Evolutionary conservation across 176 grass and related monocot species (phyloP).

Genomic region (Oryza nivara): DNA sequence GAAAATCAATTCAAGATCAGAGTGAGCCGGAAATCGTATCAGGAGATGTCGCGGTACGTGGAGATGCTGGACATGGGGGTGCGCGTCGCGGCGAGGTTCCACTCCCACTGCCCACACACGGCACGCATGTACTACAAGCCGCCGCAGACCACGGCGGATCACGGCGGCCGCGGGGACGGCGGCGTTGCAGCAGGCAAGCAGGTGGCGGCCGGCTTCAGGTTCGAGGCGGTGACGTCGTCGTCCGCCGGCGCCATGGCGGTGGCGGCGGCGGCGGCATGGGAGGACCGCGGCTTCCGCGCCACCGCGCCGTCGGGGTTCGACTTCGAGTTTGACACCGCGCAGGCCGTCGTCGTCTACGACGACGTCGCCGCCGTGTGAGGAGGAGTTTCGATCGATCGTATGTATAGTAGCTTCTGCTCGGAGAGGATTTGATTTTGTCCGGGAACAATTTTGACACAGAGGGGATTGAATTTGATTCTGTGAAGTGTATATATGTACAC

Average conservation of each 20-base stretch:
- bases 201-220: not conserved
- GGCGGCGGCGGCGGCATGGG: not conserved
- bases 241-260: not conserved
- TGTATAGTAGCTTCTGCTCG: too few relatives aligned
- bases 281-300: too few relatives aligned
- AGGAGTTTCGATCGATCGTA: not conserved
- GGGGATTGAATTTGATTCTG: not conserved
- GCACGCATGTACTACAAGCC: constrained; percentile 86
- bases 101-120: constrained; percentile 79
- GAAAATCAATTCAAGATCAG: not conserved
- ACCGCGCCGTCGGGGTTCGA: not conserved
- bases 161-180: not conserved
- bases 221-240: not conserved
- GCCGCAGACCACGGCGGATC: constrained; percentile 29
- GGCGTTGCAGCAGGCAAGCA: not conserved
- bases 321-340: constrained; percentile 39
- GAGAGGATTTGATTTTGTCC: not conserved
- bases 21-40: not conserved
- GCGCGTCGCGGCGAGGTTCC: constrained; percentile 68
- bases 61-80: constrained; percentile 77
- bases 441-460: not conserved
- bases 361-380: not conserved
- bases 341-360: constrained; percentile 42
- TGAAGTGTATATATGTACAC: not conserved
- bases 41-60: constrained; percentile 57